These are phyloP conservation scores for Actinomucor elegans DNA, from an alignment of 371 early-diverging fungal genomes.

Conservation along the genomic window DNA sequence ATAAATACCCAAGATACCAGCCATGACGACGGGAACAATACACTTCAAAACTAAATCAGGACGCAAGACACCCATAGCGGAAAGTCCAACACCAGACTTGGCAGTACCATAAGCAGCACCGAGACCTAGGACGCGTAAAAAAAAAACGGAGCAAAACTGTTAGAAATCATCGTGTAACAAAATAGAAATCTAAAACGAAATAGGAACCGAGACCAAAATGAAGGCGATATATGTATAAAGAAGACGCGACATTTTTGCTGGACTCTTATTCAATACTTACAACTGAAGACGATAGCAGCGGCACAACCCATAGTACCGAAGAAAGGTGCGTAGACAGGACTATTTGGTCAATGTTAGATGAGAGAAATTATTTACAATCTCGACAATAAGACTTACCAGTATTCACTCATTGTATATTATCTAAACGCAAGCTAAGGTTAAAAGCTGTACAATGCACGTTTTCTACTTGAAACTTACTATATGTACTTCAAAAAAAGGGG, in stretches of 20 bases:
- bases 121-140: slow-evolving; percentile 48
- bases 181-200: not conserved
- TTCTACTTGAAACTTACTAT: too few species aligned
- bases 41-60: slow-evolving; percentile 94
- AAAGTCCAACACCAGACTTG: slow-evolving; percentile 95
- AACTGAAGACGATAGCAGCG: slow-evolving; percentile 93
- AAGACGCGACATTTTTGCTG: slow-evolving; percentile 6
- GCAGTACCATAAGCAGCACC: slow-evolving; percentile 99
- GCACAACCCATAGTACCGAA: slow-evolving; percentile 97
- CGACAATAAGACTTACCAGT: slow-evolving; percentile 8
- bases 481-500: too few species aligned
- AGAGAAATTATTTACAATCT: not conserved
- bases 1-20: slow-evolving; percentile 98
- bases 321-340: slow-evolving; percentile 96
- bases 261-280: slow-evolving; percentile 69
- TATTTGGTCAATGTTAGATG: slow-evolving; percentile 31
- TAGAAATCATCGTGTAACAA: slow-evolving; percentile 1
- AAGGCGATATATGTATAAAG: slow-evolving; percentile 1
- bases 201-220: not conserved
- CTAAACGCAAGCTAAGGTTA: too few species aligned
- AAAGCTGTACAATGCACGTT: too few species aligned
- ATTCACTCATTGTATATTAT: slow-evolving; percentile 29
- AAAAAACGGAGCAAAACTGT: not conserved
- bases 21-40: slow-evolving; percentile 96
- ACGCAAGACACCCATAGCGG: slow-evolving; percentile 92